phyloP scores from a whole-genome alignment of 441 rosid genomes.

The Mallotus repandus region DNA sequence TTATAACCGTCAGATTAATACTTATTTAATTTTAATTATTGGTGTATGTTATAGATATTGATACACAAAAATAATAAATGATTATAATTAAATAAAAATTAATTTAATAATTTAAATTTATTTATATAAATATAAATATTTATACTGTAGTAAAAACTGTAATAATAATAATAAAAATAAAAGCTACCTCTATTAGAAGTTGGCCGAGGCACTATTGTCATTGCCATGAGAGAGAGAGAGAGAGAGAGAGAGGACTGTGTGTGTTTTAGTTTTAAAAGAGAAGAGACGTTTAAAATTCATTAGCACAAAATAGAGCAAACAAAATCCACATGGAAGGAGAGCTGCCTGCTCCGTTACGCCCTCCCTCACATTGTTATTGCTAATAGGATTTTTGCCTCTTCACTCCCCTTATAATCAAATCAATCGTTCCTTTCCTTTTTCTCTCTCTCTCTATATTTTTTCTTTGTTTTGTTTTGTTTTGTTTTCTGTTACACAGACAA shows the following conservation, averaged over 20 bases:
- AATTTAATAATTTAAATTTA: too few species aligned
- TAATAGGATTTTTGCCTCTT: conserved; percentile 24
- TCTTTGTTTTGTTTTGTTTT: background rate
- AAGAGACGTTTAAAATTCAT: conserved; percentile 39
- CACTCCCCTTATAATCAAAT: background rate
- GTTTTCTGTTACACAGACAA: background rate
- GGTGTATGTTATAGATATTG: too few species aligned
- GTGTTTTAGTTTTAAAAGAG: conserved; percentile 16
- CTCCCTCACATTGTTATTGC: conserved; percentile 28
- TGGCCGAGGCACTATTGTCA: too few species aligned
- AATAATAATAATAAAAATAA: too few species aligned
- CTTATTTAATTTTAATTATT: too few species aligned
- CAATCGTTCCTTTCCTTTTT: background rate
- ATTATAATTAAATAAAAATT: too few species aligned
- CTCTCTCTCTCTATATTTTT: too few species aligned
- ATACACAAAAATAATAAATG: too few species aligned
- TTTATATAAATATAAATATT: too few species aligned
- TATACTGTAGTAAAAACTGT: too few species aligned
- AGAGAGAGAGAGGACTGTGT: conserved; percentile 10
- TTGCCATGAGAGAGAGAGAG: conserved; percentile 8
- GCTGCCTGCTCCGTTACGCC: conserved; percentile 53
- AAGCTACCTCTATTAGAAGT: too few species aligned
- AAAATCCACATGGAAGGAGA: conserved; percentile 50
- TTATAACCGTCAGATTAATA: too few species aligned
- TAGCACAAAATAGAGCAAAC: conserved; percentile 15